phyloP scores from a whole-genome alignment of 2,329 filamentous ascomycete genomes.

The Pochonia chlamydosporia region DNA sequence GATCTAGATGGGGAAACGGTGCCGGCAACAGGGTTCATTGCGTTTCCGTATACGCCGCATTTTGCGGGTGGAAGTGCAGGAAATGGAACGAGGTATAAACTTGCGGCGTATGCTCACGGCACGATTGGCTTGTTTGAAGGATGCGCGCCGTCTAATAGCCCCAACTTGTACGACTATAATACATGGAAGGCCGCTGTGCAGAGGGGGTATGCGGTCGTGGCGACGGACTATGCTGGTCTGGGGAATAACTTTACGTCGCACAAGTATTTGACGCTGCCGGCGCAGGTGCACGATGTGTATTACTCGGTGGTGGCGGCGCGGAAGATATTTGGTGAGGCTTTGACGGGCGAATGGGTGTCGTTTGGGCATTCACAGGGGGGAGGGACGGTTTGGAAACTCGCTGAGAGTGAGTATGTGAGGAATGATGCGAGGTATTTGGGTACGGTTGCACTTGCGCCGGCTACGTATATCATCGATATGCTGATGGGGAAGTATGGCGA shows the following conservation, averaged over 20 bases:
- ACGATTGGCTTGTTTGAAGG: constrained; percentile 10
- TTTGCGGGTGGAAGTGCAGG: not conserved
- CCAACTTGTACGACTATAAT: constrained; percentile 9
- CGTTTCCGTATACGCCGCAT: constrained; percentile 6
- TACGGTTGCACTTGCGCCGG: constrained; percentile 11
- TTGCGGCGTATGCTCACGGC: constrained; percentile 13
- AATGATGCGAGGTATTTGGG: constrained; percentile 7
- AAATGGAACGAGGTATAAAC: not conserved
- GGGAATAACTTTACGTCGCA: constrained; percentile 13
- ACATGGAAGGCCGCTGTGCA: constrained; percentile 11
- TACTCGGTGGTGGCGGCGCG: constrained; percentile 10
- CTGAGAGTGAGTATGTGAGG: constrained; percentile 7
- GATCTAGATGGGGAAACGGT: not conserved
- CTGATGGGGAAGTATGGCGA: not conserved
- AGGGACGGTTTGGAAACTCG: constrained; percentile 7
- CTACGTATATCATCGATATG: constrained; percentile 12
- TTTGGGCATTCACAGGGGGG: constrained; percentile 10
- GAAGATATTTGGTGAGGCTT: not conserved
- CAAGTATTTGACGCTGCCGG: constrained; percentile 10
- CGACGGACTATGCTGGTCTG: constrained; percentile 15
- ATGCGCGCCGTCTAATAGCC: constrained; percentile 13
- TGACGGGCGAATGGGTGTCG: constrained; percentile 6
- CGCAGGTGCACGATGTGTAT: constrained; percentile 12
- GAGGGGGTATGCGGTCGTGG: constrained; percentile 13
- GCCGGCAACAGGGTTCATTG: constrained; percentile 11